Evolutionary conservation across 768 basidiomycete species (phyloP).

Genomic region (Hydnum rufescens): DNA sequence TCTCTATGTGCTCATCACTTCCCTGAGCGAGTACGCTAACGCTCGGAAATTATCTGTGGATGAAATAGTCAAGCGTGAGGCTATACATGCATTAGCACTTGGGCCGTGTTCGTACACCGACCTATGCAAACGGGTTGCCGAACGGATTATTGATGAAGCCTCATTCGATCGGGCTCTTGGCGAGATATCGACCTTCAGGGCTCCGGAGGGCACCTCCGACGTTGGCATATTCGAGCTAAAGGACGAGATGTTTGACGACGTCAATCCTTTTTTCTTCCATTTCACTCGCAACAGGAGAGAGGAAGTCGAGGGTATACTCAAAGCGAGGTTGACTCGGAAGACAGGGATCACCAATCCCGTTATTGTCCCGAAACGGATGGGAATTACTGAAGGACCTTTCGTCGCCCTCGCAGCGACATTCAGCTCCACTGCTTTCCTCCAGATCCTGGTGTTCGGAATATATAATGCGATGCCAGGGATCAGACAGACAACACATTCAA

Average conservation of each 20-base stretch:
- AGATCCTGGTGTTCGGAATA: constrained; percentile 67
- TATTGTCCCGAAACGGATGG: constrained; percentile 51
- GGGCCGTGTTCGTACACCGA: constrained; percentile 81
- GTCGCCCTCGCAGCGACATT: constrained; percentile 39
- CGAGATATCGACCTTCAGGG: constrained; percentile 63
- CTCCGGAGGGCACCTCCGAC: constrained; percentile 61
- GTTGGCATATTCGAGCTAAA: constrained; percentile 77
- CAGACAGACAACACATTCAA: constrained; percentile 21
- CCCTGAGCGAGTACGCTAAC: constrained; percentile 63
- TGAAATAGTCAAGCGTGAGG: constrained; percentile 54
- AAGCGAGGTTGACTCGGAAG: constrained; percentile 44
- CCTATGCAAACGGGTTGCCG: constrained; percentile 75
- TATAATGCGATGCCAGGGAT: constrained; percentile 48
- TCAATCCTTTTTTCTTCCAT: constrained; percentile 92
- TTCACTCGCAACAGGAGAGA: constrained; percentile 87
- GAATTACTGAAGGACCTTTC: constrained; percentile 50
- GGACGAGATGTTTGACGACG: constrained; percentile 62
- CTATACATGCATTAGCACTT: constrained; percentile 77
- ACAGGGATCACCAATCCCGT: constrained; percentile 44
- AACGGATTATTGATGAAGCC: constrained; percentile 67
- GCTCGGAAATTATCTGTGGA: constrained; percentile 48
- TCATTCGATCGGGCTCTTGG: constrained; percentile 60
- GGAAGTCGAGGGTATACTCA: constrained; percentile 64
- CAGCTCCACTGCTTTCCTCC: constrained; percentile 49
- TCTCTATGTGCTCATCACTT: constrained; percentile 67